These are phyloP conservation scores for Populus trichocarpa DNA, from an alignment of 441 rosid species.

Conservation along the genomic window DNA sequence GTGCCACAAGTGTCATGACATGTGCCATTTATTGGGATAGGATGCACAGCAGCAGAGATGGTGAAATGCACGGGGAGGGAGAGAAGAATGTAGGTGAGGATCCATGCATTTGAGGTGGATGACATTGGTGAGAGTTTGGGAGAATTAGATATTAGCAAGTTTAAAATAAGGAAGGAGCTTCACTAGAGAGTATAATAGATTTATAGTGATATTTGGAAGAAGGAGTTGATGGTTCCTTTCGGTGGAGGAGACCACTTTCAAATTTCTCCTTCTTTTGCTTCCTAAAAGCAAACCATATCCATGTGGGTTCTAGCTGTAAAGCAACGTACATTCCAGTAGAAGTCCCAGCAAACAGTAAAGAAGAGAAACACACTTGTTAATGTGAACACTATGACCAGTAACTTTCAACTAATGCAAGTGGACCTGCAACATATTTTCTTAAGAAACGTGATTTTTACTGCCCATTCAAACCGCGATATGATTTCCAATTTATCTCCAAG, in stretches of 20 bases:
- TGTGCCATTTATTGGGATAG: constrained; percentile 31
- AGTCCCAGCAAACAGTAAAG: not conserved
- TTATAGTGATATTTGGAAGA: constrained; percentile 11
- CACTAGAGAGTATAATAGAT: constrained; percentile 2
- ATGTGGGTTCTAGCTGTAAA: constrained; percentile 39
- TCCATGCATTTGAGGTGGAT: constrained; percentile 20
- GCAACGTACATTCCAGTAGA: constrained; percentile 17
- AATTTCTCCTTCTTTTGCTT: constrained; percentile 18
- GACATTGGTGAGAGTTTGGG: constrained; percentile 31
- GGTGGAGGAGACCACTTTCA: constrained; percentile 27
- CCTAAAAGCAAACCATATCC: constrained; percentile 40
- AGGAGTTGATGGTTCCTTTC: constrained; percentile 17
- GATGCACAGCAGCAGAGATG: constrained; percentile 24
- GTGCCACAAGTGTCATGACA: constrained; percentile 48
- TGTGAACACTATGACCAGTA: not conserved
- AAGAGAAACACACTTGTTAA: not conserved
- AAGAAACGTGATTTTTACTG: not conserved
- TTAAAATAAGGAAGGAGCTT: constrained; percentile 4
- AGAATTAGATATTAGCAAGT: not conserved
- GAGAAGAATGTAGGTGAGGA: constrained; percentile 26
- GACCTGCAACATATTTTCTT: not conserved
- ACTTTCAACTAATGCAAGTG: not conserved
- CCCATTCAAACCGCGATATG: not conserved
- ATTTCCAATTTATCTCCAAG: not conserved
- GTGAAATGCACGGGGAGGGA: constrained; percentile 13